Conservation (phyloP, 768 basidiomycete genomes). For the Tylopilus felleus region DNA sequence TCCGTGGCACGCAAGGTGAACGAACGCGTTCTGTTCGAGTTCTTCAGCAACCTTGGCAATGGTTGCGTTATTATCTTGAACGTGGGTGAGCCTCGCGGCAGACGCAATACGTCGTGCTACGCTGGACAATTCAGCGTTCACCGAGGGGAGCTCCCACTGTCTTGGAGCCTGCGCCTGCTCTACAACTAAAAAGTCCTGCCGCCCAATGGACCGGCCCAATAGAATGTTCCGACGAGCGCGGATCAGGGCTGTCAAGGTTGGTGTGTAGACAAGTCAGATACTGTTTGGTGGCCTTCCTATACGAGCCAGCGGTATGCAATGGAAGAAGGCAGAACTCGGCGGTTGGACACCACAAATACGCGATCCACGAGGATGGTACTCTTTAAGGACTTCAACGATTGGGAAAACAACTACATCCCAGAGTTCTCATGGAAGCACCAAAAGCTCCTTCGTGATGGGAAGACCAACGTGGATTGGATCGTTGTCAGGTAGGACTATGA, state of each 20-base stretch:
- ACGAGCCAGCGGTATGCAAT: not conserved
- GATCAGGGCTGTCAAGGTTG: slow-evolving; percentile 1
- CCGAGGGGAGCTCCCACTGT: not conserved
- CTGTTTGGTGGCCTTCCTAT: not conserved
- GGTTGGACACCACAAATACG: slow-evolving; percentile 17
- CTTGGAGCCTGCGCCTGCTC: slow-evolving; percentile 1
- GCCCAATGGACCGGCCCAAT: not conserved
- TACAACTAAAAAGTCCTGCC: slow-evolving; percentile 1
- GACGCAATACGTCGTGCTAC: not conserved
- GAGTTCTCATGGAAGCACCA: slow-evolving; percentile 8
- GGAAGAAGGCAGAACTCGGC: slow-evolving; percentile 5
- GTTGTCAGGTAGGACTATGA: slow-evolving; percentile 20
- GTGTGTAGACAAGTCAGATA: slow-evolving; percentile 3
- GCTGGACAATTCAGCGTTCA: not conserved
- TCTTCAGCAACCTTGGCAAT: not conserved
- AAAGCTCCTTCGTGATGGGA: not conserved
- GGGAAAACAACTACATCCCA: slow-evolving; percentile 22
- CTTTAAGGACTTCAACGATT: slow-evolving; percentile 5
- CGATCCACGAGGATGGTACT: not conserved
- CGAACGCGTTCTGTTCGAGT: not conserved
- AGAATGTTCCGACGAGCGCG: not conserved
- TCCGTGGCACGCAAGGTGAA: not conserved
- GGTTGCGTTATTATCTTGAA: not conserved
- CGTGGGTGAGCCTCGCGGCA: not conserved
- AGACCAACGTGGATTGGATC: slow-evolving; percentile 6